phyloP scores from a whole-genome alignment of 148 eudicot genomes.

The Amaranthus hypochondriacus region DNA sequence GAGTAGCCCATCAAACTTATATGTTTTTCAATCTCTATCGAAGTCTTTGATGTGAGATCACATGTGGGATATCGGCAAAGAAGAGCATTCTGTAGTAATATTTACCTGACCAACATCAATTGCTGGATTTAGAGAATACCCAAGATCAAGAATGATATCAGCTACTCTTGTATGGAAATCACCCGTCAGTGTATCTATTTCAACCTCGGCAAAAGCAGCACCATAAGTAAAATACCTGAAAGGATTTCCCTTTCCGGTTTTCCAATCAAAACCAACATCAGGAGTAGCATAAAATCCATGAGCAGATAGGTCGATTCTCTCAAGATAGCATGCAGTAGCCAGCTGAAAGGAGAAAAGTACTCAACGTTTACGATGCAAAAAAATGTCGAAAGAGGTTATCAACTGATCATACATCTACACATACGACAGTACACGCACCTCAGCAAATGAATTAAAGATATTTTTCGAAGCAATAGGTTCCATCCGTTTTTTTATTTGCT shows the following conservation, averaged over 20 bases:
- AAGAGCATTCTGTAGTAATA: too few relatives aligned
- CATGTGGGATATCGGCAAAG: too few relatives aligned
- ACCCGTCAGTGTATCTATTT: slow-evolving; percentile 86
- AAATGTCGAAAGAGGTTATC: not conserved
- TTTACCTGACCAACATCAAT: slow-evolving; percentile 72
- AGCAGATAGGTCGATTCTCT: slow-evolving; percentile 92
- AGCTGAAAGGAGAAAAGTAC: slow-evolving; percentile 44
- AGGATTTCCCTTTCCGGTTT: slow-evolving; percentile 65
- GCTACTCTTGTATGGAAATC: slow-evolving; percentile 94
- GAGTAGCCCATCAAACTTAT: too few relatives aligned
- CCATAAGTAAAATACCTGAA: slow-evolving; percentile 91
- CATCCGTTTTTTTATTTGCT: slow-evolving; percentile 90
- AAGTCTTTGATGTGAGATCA: too few relatives aligned
- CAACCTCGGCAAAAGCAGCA: slow-evolving; percentile 94
- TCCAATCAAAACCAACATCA: slow-evolving; percentile 93
- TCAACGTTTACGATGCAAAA: not conserved
- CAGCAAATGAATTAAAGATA: slow-evolving; percentile 57
- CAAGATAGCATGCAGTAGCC: slow-evolving; percentile 64
- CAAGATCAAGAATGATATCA: slow-evolving; percentile 76
- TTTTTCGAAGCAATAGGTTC: slow-evolving; percentile 61
- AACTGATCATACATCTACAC: not conserved
- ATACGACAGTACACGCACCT: slow-evolving; percentile 37
- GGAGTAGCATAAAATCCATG: slow-evolving; percentile 88
- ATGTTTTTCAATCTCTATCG: too few relatives aligned
- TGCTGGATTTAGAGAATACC: slow-evolving; percentile 87